Conservation (phyloP, 768 basidiomycete species). For the Leccinum variicolor region DNA sequence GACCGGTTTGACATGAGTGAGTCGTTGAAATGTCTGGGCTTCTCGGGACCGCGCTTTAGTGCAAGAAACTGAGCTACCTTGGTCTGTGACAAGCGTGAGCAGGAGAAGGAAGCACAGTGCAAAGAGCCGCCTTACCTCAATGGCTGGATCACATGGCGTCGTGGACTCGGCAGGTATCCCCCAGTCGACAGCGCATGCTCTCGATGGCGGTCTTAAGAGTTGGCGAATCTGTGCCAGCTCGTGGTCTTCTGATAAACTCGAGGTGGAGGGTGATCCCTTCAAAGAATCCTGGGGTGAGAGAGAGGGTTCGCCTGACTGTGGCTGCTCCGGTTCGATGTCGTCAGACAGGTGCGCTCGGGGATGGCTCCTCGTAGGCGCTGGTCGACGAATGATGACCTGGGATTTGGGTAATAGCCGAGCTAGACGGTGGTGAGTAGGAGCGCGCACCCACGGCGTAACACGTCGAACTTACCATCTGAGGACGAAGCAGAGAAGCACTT, state of each 20-base stretch:
- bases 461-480: conserved; percentile 27
- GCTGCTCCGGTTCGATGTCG: conserved; percentile 32
- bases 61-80: conserved; percentile 78
- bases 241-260: conserved; percentile 31
- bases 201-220: conserved; percentile 59
- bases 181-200: conserved; percentile 67
- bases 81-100: conserved; percentile 41
- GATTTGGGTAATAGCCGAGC: conserved; percentile 46
- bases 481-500: conserved; percentile 30
- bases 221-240: conserved; percentile 54
- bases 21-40: conserved; percentile 92
- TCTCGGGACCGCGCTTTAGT: conserved; percentile 58
- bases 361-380: conserved; percentile 44
- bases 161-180: conserved; percentile 65
- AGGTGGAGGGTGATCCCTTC: conserved; percentile 11
- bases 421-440: conserved; percentile 15
- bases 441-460: neutral
- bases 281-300: conserved; percentile 16
- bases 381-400: conserved; percentile 58
- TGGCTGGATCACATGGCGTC: conserved; percentile 55
- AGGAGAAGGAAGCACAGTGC: neutral
- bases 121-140: conserved; percentile 45
- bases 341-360: conserved; percentile 50
- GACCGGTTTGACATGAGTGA: conserved; percentile 89
- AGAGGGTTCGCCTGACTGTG: neutral